Conservation (phyloP, 495 filamentous ascomycete species). For the Xylaria castorea region DNA sequence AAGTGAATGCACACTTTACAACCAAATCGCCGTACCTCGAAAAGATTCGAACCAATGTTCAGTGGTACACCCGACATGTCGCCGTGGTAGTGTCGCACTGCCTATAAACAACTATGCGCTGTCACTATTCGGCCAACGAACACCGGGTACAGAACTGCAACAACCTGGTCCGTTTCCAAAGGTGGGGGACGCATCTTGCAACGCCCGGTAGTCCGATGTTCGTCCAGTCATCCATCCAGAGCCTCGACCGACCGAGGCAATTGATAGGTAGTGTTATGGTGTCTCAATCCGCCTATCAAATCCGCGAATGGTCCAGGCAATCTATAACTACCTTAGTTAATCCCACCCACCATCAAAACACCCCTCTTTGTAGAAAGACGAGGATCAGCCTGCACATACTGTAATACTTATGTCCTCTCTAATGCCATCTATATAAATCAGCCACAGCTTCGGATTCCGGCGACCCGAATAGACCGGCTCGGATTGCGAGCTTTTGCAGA, state of each 20-base stretch:
- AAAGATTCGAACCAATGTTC: neutral
- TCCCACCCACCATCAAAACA: constrained; percentile 4
- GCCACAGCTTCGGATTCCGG: neutral
- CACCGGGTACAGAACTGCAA: neutral
- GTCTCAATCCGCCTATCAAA: neutral
- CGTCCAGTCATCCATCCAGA: neutral
- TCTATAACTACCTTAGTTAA: too few species aligned
- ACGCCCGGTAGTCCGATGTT: neutral
- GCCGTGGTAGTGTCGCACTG: constrained; percentile 15
- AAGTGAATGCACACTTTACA: neutral
- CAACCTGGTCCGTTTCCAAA: neutral
- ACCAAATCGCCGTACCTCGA: too few species aligned
- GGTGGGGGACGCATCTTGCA: neutral
- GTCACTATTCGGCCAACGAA: constrained; percentile 6
- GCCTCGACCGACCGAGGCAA: constrained; percentile 13
- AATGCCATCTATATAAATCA: neutral
- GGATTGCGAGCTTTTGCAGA: neutral
- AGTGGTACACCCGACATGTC: constrained; percentile 13
- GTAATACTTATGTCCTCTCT: too few species aligned
- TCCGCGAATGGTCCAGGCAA: neutral
- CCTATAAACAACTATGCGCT: constrained; percentile 3
- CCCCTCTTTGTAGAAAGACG: neutral
- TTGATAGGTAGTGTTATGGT: neutral
- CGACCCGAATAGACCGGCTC: neutral
- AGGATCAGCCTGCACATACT: neutral